Percentiles rank a stretch among this genome's conserved stretches.
These are phyloP conservation scores for Camellia lanceoleosa DNA, from an alignment of 148 eudicot genomes.

Conservation along the genomic window DNA sequence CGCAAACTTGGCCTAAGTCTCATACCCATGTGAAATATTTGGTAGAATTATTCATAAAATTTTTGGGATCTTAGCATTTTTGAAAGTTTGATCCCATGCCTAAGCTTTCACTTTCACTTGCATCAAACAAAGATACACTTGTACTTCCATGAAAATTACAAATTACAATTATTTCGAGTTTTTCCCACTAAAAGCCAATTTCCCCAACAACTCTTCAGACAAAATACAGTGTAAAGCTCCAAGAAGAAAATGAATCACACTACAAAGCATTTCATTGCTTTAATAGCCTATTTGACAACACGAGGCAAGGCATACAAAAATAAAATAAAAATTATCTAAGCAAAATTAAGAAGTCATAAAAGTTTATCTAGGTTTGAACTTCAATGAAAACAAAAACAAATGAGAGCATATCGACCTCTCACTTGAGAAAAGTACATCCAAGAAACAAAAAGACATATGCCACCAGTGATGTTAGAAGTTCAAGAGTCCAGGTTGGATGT, in stretches of 20 bases:
- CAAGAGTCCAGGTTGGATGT: slow-evolving; percentile 79
- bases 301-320: background rate
- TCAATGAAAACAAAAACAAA: background rate
- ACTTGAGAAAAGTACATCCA: slow-evolving; percentile 90
- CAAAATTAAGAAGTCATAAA: background rate
- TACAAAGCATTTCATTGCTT: slow-evolving; percentile 1
- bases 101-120: too few relatives aligned
- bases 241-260: background rate
- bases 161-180: too few relatives aligned
- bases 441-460: slow-evolving; percentile 65
- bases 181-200: too few relatives aligned
- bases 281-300: background rate
- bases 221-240: background rate
- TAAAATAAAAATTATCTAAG: background rate
- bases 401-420: slow-evolving; percentile 10
- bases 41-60: too few relatives aligned
- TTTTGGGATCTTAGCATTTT: too few relatives aligned
- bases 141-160: too few relatives aligned
- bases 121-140: too few relatives aligned
- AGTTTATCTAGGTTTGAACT: background rate
- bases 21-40: too few relatives aligned
- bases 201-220: too few relatives aligned
- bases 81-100: too few relatives aligned
- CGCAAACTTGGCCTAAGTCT: too few relatives aligned
- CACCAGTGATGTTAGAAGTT: slow-evolving; percentile 76